Base-by-base conservation (phyloP, 2,329 filamentous ascomycete genomes). In the Ascocoryne sarcoides region DNA sequence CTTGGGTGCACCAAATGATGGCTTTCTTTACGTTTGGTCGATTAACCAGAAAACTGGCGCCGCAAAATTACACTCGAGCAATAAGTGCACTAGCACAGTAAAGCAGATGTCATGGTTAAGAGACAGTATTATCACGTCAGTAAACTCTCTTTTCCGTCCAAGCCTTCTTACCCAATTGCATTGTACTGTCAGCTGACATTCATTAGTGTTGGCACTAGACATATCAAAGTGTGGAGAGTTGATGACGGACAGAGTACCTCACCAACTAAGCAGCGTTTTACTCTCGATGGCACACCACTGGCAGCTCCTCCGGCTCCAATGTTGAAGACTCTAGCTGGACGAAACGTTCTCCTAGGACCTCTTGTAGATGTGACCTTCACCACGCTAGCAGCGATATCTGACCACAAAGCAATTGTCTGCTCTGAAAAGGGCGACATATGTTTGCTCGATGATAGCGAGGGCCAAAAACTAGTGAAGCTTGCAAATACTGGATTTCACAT, bases 51-150 rank as follows among this genome's bases (percentile, higher is more conserved):
- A 79, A 36, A 92, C 78, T 8, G 90, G 89, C 14, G 74, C 82
- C 15, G 82, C 88, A 2, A 87, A 73, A 52, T 68, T 96, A 23
- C 72, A 80, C 74, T 90, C 71, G 59, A 95, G 75, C 70, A 96
- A 96, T 62, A 86, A 92, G 60, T 96, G 92, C 63, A 96, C 89
- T 5, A 88, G 85, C 14, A 79, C 79, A 46, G 76, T 96, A 53
- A 82, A 81, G 48, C 80, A 82, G 39, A 94, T 98, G 76, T 73
- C 84, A 30, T 98, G 92, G 90, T 77, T 95, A 62, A 89, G 89
- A 9, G 17, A 32, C 18, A 84, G 66, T 50, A 71, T 98, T 38
- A 70, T 98, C 43, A 95, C 90, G 46, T 73, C 65, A 46, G 68
- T 62, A 10, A 14, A 32, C 10, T 23, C 31, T 32, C 40, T 16